phyloP scores from a whole-genome alignment of 83 land plant species.

The Diphasiastrum complanatum region DNA sequence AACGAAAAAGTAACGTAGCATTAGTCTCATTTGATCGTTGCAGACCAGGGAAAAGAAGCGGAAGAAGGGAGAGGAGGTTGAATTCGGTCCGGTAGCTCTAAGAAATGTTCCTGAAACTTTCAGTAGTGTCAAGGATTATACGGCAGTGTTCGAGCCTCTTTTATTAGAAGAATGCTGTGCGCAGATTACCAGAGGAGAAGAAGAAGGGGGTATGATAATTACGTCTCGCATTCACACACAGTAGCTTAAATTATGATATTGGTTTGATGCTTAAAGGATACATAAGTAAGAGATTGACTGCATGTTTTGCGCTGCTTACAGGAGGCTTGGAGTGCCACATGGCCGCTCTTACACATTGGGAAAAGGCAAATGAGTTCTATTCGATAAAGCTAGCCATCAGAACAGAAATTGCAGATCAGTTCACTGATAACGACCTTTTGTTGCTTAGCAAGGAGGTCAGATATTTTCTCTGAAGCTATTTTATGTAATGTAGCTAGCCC shows the following conservation, averaged over 20 bases:
- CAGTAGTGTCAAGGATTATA: slow-evolving; percentile 56
- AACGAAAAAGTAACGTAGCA: neutral
- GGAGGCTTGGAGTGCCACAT: slow-evolving; percentile 25
- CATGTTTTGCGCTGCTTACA: no score
- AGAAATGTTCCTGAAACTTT: slow-evolving; percentile 54
- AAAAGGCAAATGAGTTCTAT: slow-evolving; percentile 57
- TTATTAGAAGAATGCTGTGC: slow-evolving; percentile 89
- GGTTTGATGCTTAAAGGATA: neutral
- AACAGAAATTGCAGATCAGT: slow-evolving; percentile 23
- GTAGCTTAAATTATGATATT: neutral
- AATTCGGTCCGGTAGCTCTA: slow-evolving; percentile 21
- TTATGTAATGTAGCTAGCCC: neutral
- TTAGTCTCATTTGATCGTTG: slow-evolving; percentile 9
- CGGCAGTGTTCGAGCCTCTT: slow-evolving; percentile 72
- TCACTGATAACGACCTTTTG: slow-evolving; percentile 64
- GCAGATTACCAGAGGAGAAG: slow-evolving; percentile 67
- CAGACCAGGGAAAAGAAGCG: slow-evolving; percentile 34
- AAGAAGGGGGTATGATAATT: slow-evolving; percentile 45
- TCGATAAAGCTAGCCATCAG: slow-evolving; percentile 36
- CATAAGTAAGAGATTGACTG: no score
- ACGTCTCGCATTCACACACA: neutral
- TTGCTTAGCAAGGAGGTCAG: slow-evolving; percentile 59
- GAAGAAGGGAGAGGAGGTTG: slow-evolving; percentile 17
- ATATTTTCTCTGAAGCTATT: neutral
- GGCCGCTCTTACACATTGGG: slow-evolving; percentile 42